These are phyloP conservation scores for Neurospora sp. DNA, from an alignment of 495 filamentous ascomycete genomes.

Conservation along the genomic window DNA sequence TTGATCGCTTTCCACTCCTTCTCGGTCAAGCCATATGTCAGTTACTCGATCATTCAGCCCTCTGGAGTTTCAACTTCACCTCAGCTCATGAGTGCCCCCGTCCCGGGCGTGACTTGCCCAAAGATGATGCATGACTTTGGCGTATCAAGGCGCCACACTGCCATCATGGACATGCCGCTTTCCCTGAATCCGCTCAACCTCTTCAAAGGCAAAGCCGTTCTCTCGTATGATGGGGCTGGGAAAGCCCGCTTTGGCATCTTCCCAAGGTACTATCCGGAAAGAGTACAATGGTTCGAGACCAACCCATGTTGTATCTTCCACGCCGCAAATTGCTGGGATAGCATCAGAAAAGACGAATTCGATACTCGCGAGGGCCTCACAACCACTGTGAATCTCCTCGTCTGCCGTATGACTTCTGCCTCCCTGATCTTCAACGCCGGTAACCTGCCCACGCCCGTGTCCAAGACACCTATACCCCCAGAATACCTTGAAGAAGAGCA, in stretches of 20 bases:
- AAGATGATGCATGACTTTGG: slow-evolving; percentile 70
- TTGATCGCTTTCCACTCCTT: slow-evolving; percentile 54
- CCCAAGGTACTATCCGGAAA: slow-evolving; percentile 43
- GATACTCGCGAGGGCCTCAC: neutral
- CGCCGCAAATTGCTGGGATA: slow-evolving; percentile 53
- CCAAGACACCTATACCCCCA: slow-evolving; percentile 15
- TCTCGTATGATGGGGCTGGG: slow-evolving; percentile 42
- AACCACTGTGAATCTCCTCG: slow-evolving; percentile 46
- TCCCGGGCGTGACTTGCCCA: slow-evolving; percentile 47
- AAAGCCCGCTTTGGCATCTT: slow-evolving; percentile 54
- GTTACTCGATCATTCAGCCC: slow-evolving; percentile 48
- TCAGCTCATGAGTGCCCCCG: slow-evolving; percentile 2
- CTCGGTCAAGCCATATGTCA: slow-evolving; percentile 50
- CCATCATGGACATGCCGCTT: slow-evolving; percentile 58
- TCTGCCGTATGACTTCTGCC: slow-evolving; percentile 51
- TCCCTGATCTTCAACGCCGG: slow-evolving; percentile 49
- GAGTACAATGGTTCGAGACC: slow-evolving; percentile 54
- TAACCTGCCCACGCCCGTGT: slow-evolving; percentile 37
- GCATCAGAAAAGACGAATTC: slow-evolving; percentile 13
- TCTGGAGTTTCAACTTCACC: slow-evolving; percentile 2
- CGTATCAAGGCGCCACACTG: slow-evolving; percentile 45
- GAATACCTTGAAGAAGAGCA: slow-evolving; percentile 46
- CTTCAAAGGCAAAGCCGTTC: slow-evolving; percentile 37
- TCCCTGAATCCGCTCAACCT: slow-evolving; percentile 51
- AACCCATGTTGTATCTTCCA: slow-evolving; percentile 56